phyloP scores from a whole-genome alignment of 441 rosid species.

The Capsella rubella region DNA sequence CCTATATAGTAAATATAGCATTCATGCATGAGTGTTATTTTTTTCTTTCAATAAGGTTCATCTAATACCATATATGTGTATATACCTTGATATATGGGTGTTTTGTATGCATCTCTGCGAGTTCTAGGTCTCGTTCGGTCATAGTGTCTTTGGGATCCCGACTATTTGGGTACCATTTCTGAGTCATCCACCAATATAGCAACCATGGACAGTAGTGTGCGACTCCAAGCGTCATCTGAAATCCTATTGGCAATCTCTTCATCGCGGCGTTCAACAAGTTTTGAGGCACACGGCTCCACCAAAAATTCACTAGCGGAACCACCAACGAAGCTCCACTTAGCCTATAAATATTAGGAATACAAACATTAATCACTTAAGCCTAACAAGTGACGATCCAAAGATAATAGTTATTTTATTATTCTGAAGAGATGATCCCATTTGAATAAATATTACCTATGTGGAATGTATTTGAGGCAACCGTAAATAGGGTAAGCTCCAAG shows the following conservation, averaged over 20 bases:
- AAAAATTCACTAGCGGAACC: constrained; percentile 75
- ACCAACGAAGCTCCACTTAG: constrained; percentile 79
- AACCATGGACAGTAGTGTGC: constrained; percentile 76
- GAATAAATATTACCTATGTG: constrained; percentile 64
- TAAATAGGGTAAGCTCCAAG: constrained; percentile 86
- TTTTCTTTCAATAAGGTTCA: not conserved
- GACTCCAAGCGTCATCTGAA: constrained; percentile 53
- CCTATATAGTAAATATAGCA: constrained; percentile 28
- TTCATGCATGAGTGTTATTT: not conserved
- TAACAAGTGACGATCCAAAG: not conserved
- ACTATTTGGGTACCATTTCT: constrained; percentile 67
- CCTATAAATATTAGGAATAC: constrained; percentile 4
- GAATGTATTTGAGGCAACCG: constrained; percentile 83
- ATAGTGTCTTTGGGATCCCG: constrained; percentile 50
- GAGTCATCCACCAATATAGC: constrained; percentile 86
- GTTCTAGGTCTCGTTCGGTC: constrained; percentile 40
- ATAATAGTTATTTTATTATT: not conserved
- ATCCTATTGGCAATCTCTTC: constrained; percentile 43
- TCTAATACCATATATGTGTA: too few species aligned
- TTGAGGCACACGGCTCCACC: constrained; percentile 84
- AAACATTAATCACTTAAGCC: too few species aligned
- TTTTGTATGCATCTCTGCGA: constrained; percentile 28
- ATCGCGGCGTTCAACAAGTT: constrained; percentile 52
- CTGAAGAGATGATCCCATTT: not conserved
- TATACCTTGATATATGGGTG: constrained; percentile 35